Evolutionary conservation across 1,139 yeast genomes (phyloP), one percentile per base, ranked within the genome.

Genomic region (Yamadazyma diospyri): DNA sequence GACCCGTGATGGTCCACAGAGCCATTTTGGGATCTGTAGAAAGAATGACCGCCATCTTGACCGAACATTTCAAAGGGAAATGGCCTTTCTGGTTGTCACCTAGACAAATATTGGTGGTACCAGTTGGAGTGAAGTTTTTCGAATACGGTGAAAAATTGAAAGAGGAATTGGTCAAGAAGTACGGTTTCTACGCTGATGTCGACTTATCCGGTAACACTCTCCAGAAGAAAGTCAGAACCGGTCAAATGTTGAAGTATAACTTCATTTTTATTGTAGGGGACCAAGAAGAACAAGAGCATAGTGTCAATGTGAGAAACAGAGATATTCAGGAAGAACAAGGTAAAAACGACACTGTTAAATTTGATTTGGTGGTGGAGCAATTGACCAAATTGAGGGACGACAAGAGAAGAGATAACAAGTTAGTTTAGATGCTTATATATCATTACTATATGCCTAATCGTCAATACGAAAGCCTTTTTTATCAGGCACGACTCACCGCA

Each of bases 81-180:
- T 89, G 97, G 97, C 98, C 98, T 53, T 83, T 92, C 75, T 92
- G 98, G 98, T 72, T 92, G 53, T 88, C 97, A 20, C 98, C 98
- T 53, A 84, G 97, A 72, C 98, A 92, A 67, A 72, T 88, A 37
- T 71, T 88, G 54, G 92, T 92, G 52, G 89, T 92, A 21, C 98
- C 98, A 48, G 95, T 92, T 50, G 96, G 96, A 53, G 94, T 85
- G 45, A 86, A 86, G 60, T 89, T 82, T 70, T 78, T 72, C 55
- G 95, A 81, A 44, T 92, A 92, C 55, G 97, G 97, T 31, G 80
- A 81, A 59, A 67, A 76, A 49, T 83, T 89, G 42, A 79, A 81
- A 52, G 77, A 83, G 55, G 62, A 62, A 47, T 73, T 92, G 60
- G 59, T 51, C 28, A 78, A 78, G 53, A 72, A 73, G 34, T 68